Conservation (phyloP, 2,329 filamentous ascomycete species). For the Colletotrichum sp. region DNA sequence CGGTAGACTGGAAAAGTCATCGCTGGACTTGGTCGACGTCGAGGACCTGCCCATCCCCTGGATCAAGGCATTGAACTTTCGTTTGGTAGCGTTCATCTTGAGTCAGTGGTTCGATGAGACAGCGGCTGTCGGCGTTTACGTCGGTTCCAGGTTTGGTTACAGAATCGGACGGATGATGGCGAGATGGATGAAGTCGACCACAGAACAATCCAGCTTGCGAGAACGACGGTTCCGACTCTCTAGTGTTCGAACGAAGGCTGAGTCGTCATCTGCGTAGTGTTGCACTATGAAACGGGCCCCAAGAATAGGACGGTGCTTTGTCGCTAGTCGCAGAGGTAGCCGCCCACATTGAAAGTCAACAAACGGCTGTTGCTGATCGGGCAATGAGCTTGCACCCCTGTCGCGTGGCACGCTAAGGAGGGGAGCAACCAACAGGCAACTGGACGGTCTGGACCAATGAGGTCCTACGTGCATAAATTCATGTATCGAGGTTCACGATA, state of each 20-base stretch:
- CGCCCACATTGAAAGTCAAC: conserved; percentile 19
- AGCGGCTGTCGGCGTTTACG: background rate
- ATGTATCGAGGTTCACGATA: background rate
- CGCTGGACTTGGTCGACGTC: conserved; percentile 23
- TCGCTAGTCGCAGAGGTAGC: background rate
- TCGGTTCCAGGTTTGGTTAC: background rate
- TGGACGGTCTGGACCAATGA: background rate
- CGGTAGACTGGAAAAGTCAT: conserved; percentile 3
- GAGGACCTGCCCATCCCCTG: conserved; percentile 60
- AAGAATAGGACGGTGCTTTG: background rate
- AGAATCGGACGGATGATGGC: background rate
- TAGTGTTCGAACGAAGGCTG: background rate
- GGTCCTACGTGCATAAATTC: conserved; percentile 7
- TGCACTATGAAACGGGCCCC: background rate
- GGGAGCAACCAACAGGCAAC: conserved; percentile 4
- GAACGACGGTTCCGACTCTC: background rate
- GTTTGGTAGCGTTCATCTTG: conserved; percentile 77
- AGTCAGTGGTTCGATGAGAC: background rate
- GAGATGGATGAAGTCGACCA: background rate
- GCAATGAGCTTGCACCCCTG: conserved; percentile 20
- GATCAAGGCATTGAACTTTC: conserved; percentile 80
- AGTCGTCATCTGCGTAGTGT: background rate
- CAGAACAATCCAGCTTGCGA: background rate
- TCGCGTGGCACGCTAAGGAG: background rate
- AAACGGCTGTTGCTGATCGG: conserved; percentile 19